Evolutionary conservation across 441 rosid genomes (phyloP).

Genomic region (Biscutella laevigata): DNA sequence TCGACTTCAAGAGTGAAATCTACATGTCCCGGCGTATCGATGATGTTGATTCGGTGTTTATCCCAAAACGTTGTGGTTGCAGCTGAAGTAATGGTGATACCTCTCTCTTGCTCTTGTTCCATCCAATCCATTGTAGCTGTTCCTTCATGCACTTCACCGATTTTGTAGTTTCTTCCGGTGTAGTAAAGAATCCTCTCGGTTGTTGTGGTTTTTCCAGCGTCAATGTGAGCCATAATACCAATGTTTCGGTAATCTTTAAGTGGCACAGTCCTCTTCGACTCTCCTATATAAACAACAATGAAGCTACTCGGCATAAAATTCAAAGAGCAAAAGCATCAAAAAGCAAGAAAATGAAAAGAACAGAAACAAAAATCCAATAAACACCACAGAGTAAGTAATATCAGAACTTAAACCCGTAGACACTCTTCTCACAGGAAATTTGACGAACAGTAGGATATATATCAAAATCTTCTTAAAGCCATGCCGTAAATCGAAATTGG

Average conservation of each 20-base stretch:
- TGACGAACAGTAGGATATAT: too few species aligned
- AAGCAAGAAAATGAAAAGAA: too few species aligned
- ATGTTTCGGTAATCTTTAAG: constrained; percentile 79
- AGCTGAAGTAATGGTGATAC: constrained; percentile 92
- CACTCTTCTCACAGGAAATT: too few species aligned
- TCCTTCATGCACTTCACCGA: constrained; percentile 94
- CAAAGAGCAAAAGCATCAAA: too few species aligned
- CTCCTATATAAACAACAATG: constrained; percentile 26
- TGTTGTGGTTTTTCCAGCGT: constrained; percentile 95
- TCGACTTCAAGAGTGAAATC: constrained; percentile 97
- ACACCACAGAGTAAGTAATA: too few species aligned
- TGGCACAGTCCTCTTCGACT: constrained; percentile 54
- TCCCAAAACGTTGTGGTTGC: constrained; percentile 92
- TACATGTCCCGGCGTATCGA: constrained; percentile 94
- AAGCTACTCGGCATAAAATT: constrained; percentile 6
- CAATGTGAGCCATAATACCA: constrained; percentile 98
- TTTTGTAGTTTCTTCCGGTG: constrained; percentile 91
- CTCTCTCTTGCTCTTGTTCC: constrained; percentile 99
- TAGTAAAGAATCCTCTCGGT: constrained; percentile 78
- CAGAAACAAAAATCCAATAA: too few species aligned
- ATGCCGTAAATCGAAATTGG: neutral
- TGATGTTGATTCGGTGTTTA: constrained; percentile 81
- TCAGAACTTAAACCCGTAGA: too few species aligned
- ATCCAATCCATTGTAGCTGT: constrained; percentile 99
- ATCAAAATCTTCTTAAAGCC: too few species aligned